Base-by-base conservation (phyloP, 2,329 filamentous ascomycete species). In the Fusarium keratoplasticum region DNA sequence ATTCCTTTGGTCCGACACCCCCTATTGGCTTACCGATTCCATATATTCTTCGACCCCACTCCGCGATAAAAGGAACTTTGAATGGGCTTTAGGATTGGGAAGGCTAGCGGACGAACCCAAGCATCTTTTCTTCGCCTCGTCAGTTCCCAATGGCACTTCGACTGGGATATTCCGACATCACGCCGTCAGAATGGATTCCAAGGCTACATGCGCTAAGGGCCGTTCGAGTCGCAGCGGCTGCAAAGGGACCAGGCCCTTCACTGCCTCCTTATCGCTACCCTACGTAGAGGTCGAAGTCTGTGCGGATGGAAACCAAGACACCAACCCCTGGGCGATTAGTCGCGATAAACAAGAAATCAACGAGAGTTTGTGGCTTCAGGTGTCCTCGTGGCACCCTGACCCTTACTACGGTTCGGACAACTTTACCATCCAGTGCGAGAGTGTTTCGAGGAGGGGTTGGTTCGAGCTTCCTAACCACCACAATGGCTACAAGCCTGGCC, bases 371-470 rank as follows among this genome's bases (percentile, higher is more conserved):
- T 76, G 63, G 33, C 29, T 76, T 4, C 44, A 35, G 9, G 22
- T 68, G 7, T 42, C 40, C 20, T 40, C 33, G 14, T 29, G 16
- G 27, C 1, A 52, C 3, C 25, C 27, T 13, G 2, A 52, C 18
- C 11, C 18, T 8, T 13, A n/a, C 18, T 13, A 13, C 47, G 25
- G 18, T 14, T 14, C 14, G 2, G 22, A 29, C 1, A 50, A 55
- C 10, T 76, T 54, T 1, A 40, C 67, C 11, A 29, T 70, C 1
- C 54, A 33, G 16, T 67, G 63, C 18, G 60, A 76, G 6, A 67
- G 54, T 20, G 38, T 61, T n/a, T 74, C 74, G 22, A 70, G 59
- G 16, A 63, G 68, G 31, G 75, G 66, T 1, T 77, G 50, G 42
- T 70, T 76, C n/a, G 58, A 74, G 22, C 62, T 77, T 6, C 38